Evolutionary conservation across 371 early-diverging fungal genomes (phyloP).

Genomic region (Mortierella sp.): DNA sequence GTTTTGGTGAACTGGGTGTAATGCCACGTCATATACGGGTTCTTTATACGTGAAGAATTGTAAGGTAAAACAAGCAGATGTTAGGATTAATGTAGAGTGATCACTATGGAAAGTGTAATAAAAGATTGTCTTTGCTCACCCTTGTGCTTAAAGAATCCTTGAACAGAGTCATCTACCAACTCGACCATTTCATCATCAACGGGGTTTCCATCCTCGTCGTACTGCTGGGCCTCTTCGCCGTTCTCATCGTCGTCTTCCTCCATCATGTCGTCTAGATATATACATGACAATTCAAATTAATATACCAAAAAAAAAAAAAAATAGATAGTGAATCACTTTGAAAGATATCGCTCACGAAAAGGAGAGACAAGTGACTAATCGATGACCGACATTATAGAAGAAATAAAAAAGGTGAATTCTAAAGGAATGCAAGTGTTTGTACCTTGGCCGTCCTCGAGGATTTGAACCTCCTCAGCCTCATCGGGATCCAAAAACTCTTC

Average conservation of each 20-base stretch:
- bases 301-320: not conserved
- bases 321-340: not conserved
- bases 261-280: conserved; percentile 44
- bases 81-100: not conserved
- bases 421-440: conserved; percentile 15
- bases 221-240: conserved; percentile 43
- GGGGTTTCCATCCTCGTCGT: conserved; percentile 57
- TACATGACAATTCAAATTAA: not conserved
- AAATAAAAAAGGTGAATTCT: not conserved
- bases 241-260: conserved; percentile 52
- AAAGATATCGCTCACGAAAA: no score
- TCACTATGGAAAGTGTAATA: no score
- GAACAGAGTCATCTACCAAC: conserved; percentile 90
- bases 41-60: conserved; percentile 65
- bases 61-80: not conserved
- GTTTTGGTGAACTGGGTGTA: conserved; percentile 80
- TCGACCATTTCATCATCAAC: conserved; percentile 71
- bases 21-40: conserved; percentile 89
- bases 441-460: conserved; percentile 59
- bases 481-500: conserved; percentile 64
- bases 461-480: conserved; percentile 61
- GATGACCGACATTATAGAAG: not conserved
- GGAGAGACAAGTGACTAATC: no score
- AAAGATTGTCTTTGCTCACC: conserved; percentile 58
- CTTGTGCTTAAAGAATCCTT: conserved; percentile 93